Evolutionary conservation across 2,329 filamentous ascomycete species (phyloP).

Genomic region (Mollisia scopiformis): DNA sequence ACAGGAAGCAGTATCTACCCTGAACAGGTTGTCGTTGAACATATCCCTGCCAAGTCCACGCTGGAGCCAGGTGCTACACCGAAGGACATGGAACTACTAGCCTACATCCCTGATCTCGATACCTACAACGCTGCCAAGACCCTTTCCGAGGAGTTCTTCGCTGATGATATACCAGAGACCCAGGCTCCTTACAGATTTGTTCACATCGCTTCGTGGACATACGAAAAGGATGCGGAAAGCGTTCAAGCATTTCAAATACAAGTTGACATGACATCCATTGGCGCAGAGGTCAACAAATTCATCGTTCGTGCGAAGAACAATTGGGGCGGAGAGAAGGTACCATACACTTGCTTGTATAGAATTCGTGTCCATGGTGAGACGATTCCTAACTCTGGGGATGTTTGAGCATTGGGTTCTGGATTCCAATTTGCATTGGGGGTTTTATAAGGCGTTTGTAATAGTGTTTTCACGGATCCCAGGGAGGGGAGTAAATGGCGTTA

Average conservation of each 20-base stretch:
- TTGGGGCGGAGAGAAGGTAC: conserved; percentile 49
- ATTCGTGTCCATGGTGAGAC: conserved; percentile 56
- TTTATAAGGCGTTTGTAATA: neutral
- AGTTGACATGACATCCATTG: conserved; percentile 50
- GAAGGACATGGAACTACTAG: conserved; percentile 71
- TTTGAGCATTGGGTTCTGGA: neutral
- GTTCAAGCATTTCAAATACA: conserved; percentile 58
- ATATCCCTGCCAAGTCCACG: conserved; percentile 65
- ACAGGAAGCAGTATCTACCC: conserved; percentile 63
- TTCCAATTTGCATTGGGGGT: neutral
- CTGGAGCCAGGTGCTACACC: conserved; percentile 66
- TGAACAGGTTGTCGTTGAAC: conserved; percentile 72
- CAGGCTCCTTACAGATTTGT: conserved; percentile 47
- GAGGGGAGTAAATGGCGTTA: neutral
- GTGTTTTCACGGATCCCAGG: neutral
- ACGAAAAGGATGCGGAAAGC: conserved; percentile 45
- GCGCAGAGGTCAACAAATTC: conserved; percentile 52
- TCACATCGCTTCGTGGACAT: conserved; percentile 60
- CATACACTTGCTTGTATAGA: conserved; percentile 69
- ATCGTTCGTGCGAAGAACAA: conserved; percentile 60
- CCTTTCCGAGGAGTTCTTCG: conserved; percentile 39
- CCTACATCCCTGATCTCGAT: conserved; percentile 52
- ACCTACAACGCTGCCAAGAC: conserved; percentile 40
- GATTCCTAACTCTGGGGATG: neutral
- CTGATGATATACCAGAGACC: conserved; percentile 35